Evolutionary conservation across 176 grass and related monocot species (phyloP), one percentile per base, ranked within the genome.

Genomic region (Bothriochloa decipiens): DNA sequence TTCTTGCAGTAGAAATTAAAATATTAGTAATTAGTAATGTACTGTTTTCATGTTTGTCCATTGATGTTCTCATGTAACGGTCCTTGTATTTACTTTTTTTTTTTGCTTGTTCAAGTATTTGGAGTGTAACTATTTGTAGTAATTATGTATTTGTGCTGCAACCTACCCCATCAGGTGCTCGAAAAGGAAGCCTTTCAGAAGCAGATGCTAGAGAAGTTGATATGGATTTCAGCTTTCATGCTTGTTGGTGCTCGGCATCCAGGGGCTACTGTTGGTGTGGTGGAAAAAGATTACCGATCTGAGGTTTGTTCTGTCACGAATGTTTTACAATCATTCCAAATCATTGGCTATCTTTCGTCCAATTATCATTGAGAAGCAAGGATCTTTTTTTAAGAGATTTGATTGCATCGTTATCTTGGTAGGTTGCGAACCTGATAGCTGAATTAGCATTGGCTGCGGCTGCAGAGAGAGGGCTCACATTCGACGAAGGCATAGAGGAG

Each of bases 211-310:
- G 96, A 98, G 77, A 98, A 98, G 68, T 88, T 98, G 50, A 98
- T 95, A 74, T 98, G 96, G 96, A 98, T 98, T 72, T 87, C 93
- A 72, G 91, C 93, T 70, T 98, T 98, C 83, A 98, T 98, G 96
- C 93, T 98, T 72, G 93, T 95, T 33, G 96, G 96, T 71, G 96
- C 96, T 77, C 91, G 96, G 37, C 93, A 98, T 89, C 93, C 87
- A 6, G 93, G 93, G 61, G 96, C 89, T 67, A 95, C 89, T 39
- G 86, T 98, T 76, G 96, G 96, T 72, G 84, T 15, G 4, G 91
- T 98, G 0, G 96, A 98, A 43, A 92, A 93, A 32, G 81, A 93
- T 27, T 93, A 98, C 77, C 83, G 81, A 46, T 79, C 78, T 25
- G 96, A 95, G 87, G 96, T 98, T 64, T n/a, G 3, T 67, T 71